Evolutionary conservation across 2,329 filamentous ascomycete species (phyloP), one percentile per base, ranked within the genome.

Genomic region (Claviceps sp.): DNA sequence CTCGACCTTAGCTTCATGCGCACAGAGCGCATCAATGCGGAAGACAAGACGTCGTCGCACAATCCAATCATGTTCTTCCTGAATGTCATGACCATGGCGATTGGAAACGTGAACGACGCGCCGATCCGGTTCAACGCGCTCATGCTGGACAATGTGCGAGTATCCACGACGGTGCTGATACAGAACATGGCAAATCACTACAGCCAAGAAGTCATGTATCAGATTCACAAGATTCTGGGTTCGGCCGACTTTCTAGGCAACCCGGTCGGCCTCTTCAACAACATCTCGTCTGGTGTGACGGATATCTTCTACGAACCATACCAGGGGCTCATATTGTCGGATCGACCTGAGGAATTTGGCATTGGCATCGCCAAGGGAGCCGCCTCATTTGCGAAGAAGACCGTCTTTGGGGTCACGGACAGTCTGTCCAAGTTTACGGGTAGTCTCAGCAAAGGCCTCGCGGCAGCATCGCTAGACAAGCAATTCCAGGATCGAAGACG

Each of bases 301-400:
- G 93, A 96, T 65, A 95, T 98, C 64, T 98, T 98, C 72, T 98
- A 98, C 74, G 94, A 98, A 66, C 93, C 93, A 40, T 98, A 98
- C 70, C 93, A 98, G 72, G 88, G 94, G 22, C 80, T 98, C 48
- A 94, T 98, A 66, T 88, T 95, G 76, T 95, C 90, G 0, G 93
- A 98, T 66, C 82, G 87, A 58, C 94, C 93, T 2, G 91, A 97
- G 67, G 91, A 98, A 58, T 83, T 98, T 52, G 94, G 93, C 20
- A 76, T 95, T 42, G 93, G 93, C 18, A 95, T 98, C 56, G 94
- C 93, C 38, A 96, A 96, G 68, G 93, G 93, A 41, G 93, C 94
- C 11, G 91, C 89, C 0, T 95, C 89, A 57, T 97, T 98, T 63
- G 87, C 96, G 59, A 98, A 98, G 76, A 98, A 98, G 70, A 95